A percentile compares a stretch with the other conserved stretches of the same genome.
Conservation (phyloP, 2,329 filamentous ascomycete genomes). For the Achaetomium macrosporum region DNA sequence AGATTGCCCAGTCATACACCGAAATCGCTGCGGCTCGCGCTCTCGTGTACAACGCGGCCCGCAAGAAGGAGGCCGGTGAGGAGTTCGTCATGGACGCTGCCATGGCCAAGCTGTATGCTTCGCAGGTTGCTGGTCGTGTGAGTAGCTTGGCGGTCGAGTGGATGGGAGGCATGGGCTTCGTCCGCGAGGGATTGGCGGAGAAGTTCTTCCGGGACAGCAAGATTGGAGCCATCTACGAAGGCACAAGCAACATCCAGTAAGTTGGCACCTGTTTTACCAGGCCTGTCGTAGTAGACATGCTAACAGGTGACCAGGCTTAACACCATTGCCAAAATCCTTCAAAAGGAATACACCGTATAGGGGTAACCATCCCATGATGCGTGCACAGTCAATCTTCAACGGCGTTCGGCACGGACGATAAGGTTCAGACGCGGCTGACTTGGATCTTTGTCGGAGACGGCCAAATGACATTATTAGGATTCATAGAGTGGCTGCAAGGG, state of each 20-base stretch:
- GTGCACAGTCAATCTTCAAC: not conserved
- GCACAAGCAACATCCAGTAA: constrained; percentile 71
- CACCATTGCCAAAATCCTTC: constrained; percentile 57
- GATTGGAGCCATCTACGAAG: constrained; percentile 97
- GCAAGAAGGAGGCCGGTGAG: constrained; percentile 96
- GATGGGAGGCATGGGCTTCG: constrained; percentile 99
- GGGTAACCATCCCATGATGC: not conserved
- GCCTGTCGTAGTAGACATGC: not conserved
- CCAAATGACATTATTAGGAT: not conserved
- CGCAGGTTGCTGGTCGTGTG: constrained; percentile 85
- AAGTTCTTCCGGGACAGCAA: constrained; percentile 98
- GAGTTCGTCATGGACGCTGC: constrained; percentile 93
- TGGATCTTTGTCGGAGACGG: constrained; percentile 3
- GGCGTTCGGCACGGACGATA: constrained; percentile 8
- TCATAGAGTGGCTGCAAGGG: not conserved
- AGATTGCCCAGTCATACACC: constrained; percentile 91
- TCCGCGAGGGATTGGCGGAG: constrained; percentile 91
- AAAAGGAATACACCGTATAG: constrained; percentile 53
- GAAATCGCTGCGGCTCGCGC: constrained; percentile 89
- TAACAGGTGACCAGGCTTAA: constrained; percentile 44
- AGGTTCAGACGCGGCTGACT: constrained; percentile 4
- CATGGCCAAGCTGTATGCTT: constrained; percentile 95
- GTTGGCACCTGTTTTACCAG: constrained; percentile 20
- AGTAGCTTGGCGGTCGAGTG: constrained; percentile 86
- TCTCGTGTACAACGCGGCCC: constrained; percentile 89